Conservation (phyloP, 805 yeast species). For the Starmerella kuoi region DNA sequence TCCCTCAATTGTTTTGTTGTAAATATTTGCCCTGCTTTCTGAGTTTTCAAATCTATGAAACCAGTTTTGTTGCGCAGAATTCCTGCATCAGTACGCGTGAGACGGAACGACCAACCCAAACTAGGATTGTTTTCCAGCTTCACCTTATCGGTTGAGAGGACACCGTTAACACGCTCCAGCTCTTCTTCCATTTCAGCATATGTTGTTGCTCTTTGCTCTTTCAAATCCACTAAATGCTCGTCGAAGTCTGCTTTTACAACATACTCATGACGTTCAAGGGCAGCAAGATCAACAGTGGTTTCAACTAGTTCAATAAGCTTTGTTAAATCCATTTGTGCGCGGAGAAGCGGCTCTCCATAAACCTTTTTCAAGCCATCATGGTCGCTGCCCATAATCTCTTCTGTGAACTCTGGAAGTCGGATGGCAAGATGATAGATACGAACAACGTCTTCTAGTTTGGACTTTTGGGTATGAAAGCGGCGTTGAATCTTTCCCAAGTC, state of each 20-base stretch:
- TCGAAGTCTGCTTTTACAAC: constrained; percentile 85
- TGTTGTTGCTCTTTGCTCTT: constrained; percentile 44
- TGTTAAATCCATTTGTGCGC: constrained; percentile 39
- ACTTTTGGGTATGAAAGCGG: constrained; percentile 43
- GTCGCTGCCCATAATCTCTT: constrained; percentile 36
- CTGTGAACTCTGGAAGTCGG: constrained; percentile 56
- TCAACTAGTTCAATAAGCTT: constrained; percentile 80
- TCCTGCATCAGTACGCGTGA: constrained; percentile 78
- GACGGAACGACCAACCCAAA: constrained; percentile 90
- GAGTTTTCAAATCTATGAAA: constrained; percentile 74
- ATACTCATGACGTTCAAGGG: constrained; percentile 70
- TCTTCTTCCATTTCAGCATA: constrained; percentile 42
- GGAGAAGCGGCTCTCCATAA: constrained; percentile 50
- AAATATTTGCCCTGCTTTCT: constrained; percentile 90
- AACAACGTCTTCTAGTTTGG: constrained; percentile 77
- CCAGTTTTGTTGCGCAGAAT: constrained; percentile 51
- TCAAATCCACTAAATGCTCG: constrained; percentile 53
- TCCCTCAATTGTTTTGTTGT: constrained; percentile 55
- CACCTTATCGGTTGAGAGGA: constrained; percentile 70
- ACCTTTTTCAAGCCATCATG: constrained; percentile 28
- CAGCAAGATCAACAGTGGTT: constrained; percentile 77
- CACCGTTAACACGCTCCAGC: constrained; percentile 58
- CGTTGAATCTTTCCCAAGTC: constrained; percentile 68
- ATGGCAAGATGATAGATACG: constrained; percentile 71
- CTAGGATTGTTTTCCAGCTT: constrained; percentile 77